Base-by-base conservation (phyloP, 441 rosid genomes). In the Populus hybrid region DNA sequence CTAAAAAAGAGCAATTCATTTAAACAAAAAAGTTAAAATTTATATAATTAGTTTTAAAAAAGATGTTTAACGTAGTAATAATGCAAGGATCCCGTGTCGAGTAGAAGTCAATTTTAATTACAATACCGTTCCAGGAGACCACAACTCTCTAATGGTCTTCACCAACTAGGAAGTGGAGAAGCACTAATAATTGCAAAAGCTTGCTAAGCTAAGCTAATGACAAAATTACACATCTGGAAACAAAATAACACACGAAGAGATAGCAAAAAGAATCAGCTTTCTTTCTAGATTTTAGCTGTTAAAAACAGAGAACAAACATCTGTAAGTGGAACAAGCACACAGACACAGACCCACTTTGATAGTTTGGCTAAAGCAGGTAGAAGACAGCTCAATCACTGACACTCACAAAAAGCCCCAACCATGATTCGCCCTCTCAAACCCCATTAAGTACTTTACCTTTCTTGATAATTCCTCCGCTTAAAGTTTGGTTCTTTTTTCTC, bases 361-460 rank as follows among this genome's bases (percentile, higher is more conserved):
- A 50, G 57, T 50, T 5, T 50, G 57, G 57, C 19, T 14, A 50
- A 50, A 50, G 57, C 57, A 14, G n/a, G 4, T 50, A 50, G 57
- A 50, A 61, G 65, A 26, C 80, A 72, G 72, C 76, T 72, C 80
- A 68, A 73, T 67, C 76, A 28, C 59, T 34, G n/a, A 11, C 21
- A 32, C 9, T 34, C 71, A 68, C 19, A 9, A 32, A 38, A 73
- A 69, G 50, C 28, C 74, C 21, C 40, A 35, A 7, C 46, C 40
- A 30, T 59, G 42, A 68, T 61, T 69, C 19, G 34, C 40, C 16
- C 10, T 3, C 38, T 40, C 28, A 23, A 26, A 50, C 18, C 57
- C 36, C 21, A 9, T 21, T 18, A 5, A 10, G 67, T 18, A 9
- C 66, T 38, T 64, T 7, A 19, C 21, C 71, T 30, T 32, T 12